phyloP scores from a whole-genome alignment of 129 eudicot species.

The Sambucus nigra region DNA sequence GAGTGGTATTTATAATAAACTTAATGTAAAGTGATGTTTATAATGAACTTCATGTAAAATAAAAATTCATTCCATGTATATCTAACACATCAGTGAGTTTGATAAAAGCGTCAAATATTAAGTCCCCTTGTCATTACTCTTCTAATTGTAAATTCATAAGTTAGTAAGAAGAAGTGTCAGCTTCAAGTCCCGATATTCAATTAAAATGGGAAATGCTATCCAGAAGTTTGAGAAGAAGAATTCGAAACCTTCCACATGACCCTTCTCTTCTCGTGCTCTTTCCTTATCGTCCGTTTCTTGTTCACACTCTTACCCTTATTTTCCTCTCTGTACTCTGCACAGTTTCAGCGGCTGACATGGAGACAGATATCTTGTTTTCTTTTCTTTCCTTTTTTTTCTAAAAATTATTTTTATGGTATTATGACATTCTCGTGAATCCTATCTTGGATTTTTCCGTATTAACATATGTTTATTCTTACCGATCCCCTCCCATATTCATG shows the following conservation, averaged over 20 bases:
- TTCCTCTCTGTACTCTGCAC: slow-evolving; percentile 19
- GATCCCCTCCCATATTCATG: slow-evolving; percentile 27
- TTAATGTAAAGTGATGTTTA: too few species aligned
- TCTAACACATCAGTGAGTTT: too few species aligned
- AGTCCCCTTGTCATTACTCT: too few species aligned
- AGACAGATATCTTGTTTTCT: slow-evolving; percentile 24
- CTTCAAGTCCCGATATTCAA: slow-evolving; percentile 27
- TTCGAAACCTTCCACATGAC: slow-evolving; percentile 8
- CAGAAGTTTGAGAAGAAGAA: slow-evolving; percentile 5
- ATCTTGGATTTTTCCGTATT: slow-evolving; percentile 33
- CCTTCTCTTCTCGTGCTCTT: neutral
- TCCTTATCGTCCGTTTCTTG: slow-evolving; percentile 10
- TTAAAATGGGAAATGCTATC: slow-evolving; percentile 7
- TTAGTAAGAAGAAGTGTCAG: slow-evolving; percentile 11
- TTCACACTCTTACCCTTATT: slow-evolving; percentile 17
- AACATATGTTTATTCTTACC: slow-evolving; percentile 16
- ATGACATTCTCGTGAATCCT: slow-evolving; percentile 41
- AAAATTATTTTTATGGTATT: neutral
- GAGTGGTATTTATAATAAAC: too few species aligned
- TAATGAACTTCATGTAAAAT: too few species aligned
- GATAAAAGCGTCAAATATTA: too few species aligned
- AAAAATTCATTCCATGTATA: too few species aligned
- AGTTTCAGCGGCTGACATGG: slow-evolving; percentile 68
- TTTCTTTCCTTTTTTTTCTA: neutral
- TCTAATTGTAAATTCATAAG: neutral